Conservation (phyloP, 768 basidiomycete species). For the Pleurotus tuoliensis region DNA sequence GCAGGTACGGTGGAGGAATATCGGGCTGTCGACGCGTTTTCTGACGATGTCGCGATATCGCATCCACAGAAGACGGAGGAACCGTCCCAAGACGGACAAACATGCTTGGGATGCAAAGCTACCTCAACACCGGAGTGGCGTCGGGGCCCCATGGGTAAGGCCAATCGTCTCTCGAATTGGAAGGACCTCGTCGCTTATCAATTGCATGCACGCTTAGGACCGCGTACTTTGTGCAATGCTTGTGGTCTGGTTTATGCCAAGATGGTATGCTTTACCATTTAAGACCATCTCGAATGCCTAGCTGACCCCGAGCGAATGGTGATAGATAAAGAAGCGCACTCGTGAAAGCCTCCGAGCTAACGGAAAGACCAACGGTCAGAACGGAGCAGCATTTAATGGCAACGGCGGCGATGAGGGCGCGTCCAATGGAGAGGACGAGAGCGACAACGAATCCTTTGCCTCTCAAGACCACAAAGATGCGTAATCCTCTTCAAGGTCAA, state of each 20-base stretch:
- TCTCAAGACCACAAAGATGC: conserved; percentile 14
- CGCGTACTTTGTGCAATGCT: conserved; percentile 80
- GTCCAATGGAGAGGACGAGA: conserved; percentile 14
- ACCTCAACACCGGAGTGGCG: conserved; percentile 89
- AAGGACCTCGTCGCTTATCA: conserved; percentile 5
- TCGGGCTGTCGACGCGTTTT: too few species aligned
- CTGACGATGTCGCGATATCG: not conserved
- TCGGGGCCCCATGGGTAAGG: conserved; percentile 75
- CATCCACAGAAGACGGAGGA: conserved; percentile 34
- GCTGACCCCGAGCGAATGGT: conserved; percentile 1
- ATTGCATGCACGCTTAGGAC: conserved; percentile 43
- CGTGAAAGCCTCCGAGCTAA: conserved; percentile 18
- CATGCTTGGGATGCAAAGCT: conserved; percentile 76
- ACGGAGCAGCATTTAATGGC: not conserved
- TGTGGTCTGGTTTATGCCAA: conserved; percentile 87
- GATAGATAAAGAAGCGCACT: conserved; percentile 31
- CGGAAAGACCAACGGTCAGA: conserved; percentile 11
- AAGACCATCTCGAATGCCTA: not conserved
- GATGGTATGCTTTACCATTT: conserved; percentile 47
- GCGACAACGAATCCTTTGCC: conserved; percentile 17
- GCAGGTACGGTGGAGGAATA: not conserved
- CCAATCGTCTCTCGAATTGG: conserved; percentile 10
- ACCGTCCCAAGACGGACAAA: conserved; percentile 58
- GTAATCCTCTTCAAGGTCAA: too few species aligned
- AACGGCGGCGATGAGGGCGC: conserved; percentile 9